Evolutionary conservation across 2,329 filamentous ascomycete species (phyloP).

Genomic region (Orbilia javanica): DNA sequence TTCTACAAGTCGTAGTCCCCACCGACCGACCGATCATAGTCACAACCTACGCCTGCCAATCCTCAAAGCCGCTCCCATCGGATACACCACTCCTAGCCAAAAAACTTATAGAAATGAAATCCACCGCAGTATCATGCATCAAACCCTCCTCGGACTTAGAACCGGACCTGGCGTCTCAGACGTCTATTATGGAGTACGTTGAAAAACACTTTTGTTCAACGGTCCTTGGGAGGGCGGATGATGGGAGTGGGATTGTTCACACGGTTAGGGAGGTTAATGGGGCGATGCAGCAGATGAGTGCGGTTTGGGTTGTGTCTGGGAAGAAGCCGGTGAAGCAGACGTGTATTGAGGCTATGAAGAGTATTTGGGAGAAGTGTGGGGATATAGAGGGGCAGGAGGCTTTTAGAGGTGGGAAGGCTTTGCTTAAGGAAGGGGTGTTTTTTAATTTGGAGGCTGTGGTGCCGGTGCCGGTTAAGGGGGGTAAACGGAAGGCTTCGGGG

Average conservation of each 20-base stretch:
- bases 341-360: not conserved
- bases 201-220: not conserved
- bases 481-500: no score
- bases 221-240: not conserved
- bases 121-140: not conserved
- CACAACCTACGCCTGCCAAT: not conserved
- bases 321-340: conserved; percentile 1
- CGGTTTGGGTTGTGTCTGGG: not conserved
- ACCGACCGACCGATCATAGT: not conserved
- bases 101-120: not conserved
- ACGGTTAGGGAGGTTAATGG: not conserved
- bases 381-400: not conserved
- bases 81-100: not conserved
- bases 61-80: not conserved
- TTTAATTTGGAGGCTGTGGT: conserved; percentile 5
- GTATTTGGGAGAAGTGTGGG: conserved; percentile 15
- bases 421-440: conserved; percentile 11
- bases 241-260: not conserved
- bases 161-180: not conserved
- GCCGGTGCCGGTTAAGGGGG: not conserved
- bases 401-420: conserved; percentile 13
- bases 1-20: not conserved
- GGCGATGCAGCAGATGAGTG: not conserved
- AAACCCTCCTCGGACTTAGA: not conserved
- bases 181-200: not conserved